phyloP scores from a whole-genome alignment of 371 early-diverging fungal genomes.

The Actinomucor elegans region DNA sequence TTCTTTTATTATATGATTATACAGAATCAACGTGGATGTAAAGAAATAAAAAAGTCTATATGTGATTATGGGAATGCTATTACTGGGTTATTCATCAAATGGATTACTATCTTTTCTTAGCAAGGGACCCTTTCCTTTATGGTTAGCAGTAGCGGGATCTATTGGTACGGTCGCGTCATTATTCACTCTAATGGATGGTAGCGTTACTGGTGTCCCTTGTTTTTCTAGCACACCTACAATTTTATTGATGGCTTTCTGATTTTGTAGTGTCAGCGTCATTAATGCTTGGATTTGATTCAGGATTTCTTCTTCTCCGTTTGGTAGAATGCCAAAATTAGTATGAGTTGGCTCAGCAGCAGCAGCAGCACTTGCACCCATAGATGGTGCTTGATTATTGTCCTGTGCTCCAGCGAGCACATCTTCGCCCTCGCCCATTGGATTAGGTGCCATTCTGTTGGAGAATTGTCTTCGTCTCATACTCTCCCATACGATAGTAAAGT shows the following conservation, averaged over 20 bases:
- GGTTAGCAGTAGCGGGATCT: background rate
- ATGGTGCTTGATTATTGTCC: background rate
- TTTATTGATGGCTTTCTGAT: conserved; percentile 54
- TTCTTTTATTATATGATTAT: too few relatives aligned
- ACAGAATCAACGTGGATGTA: too few relatives aligned
- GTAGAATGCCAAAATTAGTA: conserved; percentile 10
- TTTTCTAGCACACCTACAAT: conserved; percentile 47
- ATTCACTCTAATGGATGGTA: background rate
- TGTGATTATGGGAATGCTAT: background rate
- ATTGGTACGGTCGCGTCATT: background rate
- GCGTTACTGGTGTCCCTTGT: conserved; percentile 11
- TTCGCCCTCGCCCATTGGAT: conserved; percentile 4
- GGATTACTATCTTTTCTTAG: conserved; percentile 8
- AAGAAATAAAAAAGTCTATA: conserved; percentile 1
- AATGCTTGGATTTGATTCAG: conserved; percentile 47
- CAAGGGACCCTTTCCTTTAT: conserved; percentile 15
- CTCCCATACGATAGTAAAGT: conserved; percentile 88
- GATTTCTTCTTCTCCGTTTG: conserved; percentile 42
- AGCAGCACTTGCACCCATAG: background rate
- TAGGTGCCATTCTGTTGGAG: conserved; percentile 2
- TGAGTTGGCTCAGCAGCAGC: background rate
- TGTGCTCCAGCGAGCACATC: background rate
- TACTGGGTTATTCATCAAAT: conserved; percentile 1
- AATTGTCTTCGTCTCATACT: conserved; percentile 54
- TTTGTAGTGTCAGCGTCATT: conserved; percentile 50